Evolutionary conservation across 192 early-diverging fungal species (phyloP).

Genomic region (Rhizophagus prolifer): DNA sequence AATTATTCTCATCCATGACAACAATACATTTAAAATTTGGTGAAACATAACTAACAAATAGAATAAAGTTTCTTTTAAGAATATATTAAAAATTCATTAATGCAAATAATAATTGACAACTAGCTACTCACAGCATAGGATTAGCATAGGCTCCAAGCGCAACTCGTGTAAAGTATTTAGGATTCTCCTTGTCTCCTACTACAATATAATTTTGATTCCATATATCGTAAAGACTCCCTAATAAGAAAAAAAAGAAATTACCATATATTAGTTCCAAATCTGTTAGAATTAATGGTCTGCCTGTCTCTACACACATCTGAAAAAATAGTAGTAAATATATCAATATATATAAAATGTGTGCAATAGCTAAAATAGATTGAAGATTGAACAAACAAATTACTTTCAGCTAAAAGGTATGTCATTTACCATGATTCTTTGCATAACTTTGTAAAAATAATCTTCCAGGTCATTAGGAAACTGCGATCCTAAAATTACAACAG

Average conservation of each 20-base stretch:
- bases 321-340: background rate
- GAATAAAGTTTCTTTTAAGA: too few species aligned
- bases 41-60: background rate
- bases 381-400: too few species aligned
- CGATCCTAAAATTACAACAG: conserved; percentile 21
- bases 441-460: background rate
- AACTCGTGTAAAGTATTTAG: conserved; percentile 17
- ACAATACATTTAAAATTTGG: conserved; percentile 25
- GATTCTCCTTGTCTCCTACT: background rate
- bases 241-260: background rate
- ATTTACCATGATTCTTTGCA: conserved; percentile 21
- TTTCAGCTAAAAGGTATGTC: background rate
- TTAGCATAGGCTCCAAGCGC: conserved; percentile 25
- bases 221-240: conserved; percentile 28
- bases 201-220: conserved; percentile 30
- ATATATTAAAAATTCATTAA: background rate
- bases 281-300: conserved; percentile 17
- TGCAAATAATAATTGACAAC: background rate
- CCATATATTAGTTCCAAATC: conserved; percentile 23
- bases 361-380: too few species aligned
- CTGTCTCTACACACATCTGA: conserved; percentile 28
- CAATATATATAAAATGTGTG: too few species aligned
- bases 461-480: conserved; percentile 19
- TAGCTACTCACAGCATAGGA: conserved; percentile 24
- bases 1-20: conserved; percentile 4